Evolutionary conservation across 1,284 basidiomycete species (phyloP), one percentile per base, ranked within the genome.

Genomic region (Sporisorium scitamineum): DNA sequence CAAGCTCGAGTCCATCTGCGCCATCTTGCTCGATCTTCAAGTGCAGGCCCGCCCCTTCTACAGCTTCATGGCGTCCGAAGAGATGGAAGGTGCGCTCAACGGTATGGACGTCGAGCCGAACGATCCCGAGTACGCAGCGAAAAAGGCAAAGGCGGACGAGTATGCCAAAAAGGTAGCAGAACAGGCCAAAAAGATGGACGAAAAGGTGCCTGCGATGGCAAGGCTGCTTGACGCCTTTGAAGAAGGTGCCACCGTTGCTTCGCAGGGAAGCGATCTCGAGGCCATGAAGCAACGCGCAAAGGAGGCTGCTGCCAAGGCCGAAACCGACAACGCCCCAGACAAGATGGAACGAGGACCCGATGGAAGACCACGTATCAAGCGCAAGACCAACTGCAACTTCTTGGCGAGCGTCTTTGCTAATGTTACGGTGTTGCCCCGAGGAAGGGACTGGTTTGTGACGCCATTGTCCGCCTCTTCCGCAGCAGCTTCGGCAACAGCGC

Each of bases 1-100:
- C 16, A 90, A 93, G 14, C 91, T 93, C 57, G 89, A 93, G 5
- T 87, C 89, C 0, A 89, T 93, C 54, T 92, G 92, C 71, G 87
- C 90, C 3, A 86, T 88, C 1, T 87, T 97, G 11, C 87, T 95
- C 4, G 88, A 88, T 3, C 87, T 95, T 34, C 90, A 76, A 37
- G 79, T 85, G 39, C 77, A 79, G 26, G 72, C 79, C 16, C 70
- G 74, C 29, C 81, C 81, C 1, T 80, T 83, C 56, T 84, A 84
- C 66, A 74, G 68, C 37, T 83, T 84, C 59, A 70, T 82, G 41
- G 68, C 79, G 11, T 67, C 76, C 18, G 63, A 78, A 39, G 80
- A 83, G 56, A 64, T 76, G 60, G 72, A 82, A 51, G 68, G 66
- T 16, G 72, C 77, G 3, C 69, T 84, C 53, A 65, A 73, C 16